Percentiles rank a stretch among this genome's conserved stretches.
Evolutionary conservation across 2,329 filamentous ascomycete species (phyloP).

Genomic region (Hymenoscyphus linearis): DNA sequence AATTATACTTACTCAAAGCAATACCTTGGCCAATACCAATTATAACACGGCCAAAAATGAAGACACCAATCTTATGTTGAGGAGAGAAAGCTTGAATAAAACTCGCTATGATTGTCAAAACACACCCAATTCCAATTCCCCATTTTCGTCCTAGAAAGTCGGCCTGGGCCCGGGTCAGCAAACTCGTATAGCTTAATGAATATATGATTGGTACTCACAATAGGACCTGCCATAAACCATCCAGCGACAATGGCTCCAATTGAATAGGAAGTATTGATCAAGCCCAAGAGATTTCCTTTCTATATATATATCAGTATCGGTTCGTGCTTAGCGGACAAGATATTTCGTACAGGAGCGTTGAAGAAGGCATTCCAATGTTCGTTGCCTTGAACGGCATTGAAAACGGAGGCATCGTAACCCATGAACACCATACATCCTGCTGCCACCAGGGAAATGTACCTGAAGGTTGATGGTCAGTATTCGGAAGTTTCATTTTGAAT

Average conservation of each 20-base stretch:
- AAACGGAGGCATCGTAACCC: conserved; percentile 69
- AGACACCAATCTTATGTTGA: conserved; percentile 54
- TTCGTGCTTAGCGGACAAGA: neutral
- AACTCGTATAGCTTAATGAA: neutral
- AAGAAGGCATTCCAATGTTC: conserved; percentile 62
- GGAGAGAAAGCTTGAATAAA: conserved; percentile 65
- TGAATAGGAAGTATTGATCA: conserved; percentile 64
- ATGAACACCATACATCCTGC: conserved; percentile 52
- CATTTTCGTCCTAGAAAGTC: conserved; percentile 44
- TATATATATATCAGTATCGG: conserved; percentile 26
- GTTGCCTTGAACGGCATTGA: conserved; percentile 66
- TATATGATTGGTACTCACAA: conserved; percentile 4
- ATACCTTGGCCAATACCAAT: conserved; percentile 68
- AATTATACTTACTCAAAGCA: conserved; percentile 47
- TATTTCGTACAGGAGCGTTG: conserved; percentile 32
- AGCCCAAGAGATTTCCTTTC: conserved; percentile 41
- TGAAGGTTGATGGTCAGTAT: neutral
- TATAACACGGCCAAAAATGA: conserved; percentile 63
- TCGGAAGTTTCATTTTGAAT: neutral
- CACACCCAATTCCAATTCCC: conserved; percentile 62
- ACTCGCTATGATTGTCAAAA: conserved; percentile 61
- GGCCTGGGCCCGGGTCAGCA: conserved; percentile 32
- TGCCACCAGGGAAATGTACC: conserved; percentile 22
- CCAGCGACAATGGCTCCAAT: conserved; percentile 66
- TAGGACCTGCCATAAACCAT: conserved; percentile 63